Evolutionary conservation across 306 rosid genomes (phyloP).

Genomic region (Castanea mollissima): DNA sequence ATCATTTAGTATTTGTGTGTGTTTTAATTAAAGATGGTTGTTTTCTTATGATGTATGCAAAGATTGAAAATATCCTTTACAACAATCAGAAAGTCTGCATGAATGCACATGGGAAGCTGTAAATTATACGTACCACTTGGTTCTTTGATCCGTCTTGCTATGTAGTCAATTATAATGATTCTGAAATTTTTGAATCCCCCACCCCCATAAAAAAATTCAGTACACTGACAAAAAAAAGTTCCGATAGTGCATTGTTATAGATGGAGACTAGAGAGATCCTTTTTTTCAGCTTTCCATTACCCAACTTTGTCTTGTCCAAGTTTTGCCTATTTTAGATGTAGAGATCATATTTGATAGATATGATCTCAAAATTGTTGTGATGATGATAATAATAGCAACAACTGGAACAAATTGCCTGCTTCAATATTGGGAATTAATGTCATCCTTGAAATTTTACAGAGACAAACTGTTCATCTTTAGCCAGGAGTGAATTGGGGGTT

Average conservation of each 20-base stretch:
- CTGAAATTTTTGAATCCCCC: not conserved
- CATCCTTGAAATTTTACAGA: slow-evolving; percentile 51
- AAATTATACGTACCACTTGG: not conserved
- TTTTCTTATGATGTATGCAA: not conserved
- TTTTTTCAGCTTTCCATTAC: too few relatives aligned
- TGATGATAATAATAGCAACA: not conserved
- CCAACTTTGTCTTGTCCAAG: too few relatives aligned
- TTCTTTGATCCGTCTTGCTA: slow-evolving; percentile 9
- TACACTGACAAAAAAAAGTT: too few relatives aligned
- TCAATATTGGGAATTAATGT: slow-evolving; percentile 19
- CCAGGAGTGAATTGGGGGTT: slow-evolving; percentile 57
- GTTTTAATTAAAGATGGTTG: not conserved
- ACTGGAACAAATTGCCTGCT: not conserved
- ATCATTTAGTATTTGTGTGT: not conserved
- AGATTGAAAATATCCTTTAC: slow-evolving; percentile 3
- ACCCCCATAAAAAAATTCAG: not conserved
- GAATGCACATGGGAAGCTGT: slow-evolving; percentile 7
- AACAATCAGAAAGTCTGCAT: slow-evolving; percentile 4
- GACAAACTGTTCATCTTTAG: slow-evolving; percentile 70
- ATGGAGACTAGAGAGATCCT: not conserved
- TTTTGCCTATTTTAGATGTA: too few relatives aligned
- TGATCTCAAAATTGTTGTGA: not conserved
- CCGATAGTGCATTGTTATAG: not conserved
- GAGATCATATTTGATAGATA: not conserved
- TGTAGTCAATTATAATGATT: slow-evolving; percentile 13